Evolutionary conservation across 2,329 filamentous ascomycete species (phyloP), one percentile per base, ranked within the genome.

Genomic region (Neopestalotiopsis sp.): DNA sequence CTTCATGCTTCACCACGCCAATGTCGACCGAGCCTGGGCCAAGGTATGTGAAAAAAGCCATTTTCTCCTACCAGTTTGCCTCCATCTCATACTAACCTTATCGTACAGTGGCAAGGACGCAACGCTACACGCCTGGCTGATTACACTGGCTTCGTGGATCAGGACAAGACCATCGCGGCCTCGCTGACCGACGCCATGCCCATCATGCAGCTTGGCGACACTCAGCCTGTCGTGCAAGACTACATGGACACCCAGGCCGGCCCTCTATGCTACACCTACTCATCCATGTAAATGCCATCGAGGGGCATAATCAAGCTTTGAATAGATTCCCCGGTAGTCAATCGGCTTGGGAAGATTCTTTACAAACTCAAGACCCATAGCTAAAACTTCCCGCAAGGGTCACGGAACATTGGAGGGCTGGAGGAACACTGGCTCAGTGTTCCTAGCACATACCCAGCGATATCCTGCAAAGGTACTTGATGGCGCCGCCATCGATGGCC

Each of bases 101-200:
- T n/a, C 1, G 5, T 24, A 70, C 73, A 76, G 64, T 80, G 76
- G 76, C n/a, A 68, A 34, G 71, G 66, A 2, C 74, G 79, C 9
- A 74, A 74, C 70, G 74, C 6, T 79, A 80, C 67, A 4, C 61
- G 61, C 61, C 40, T 64, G 38, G 61, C 61, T 64, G 61, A 64
- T 17, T 64, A 64, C 28, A 64, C 61, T 10, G 61, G 61, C n/a
- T 64, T 45, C 2, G 10, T 45, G 5, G 42, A 64, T 13, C n/a
- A 12, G 0, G 61, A 53, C 24, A 24, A 64, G 13, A 64, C 34
- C 10, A 49, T 49, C 40, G 12, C 61, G 40, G 61, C 61, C 24
- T 64, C 61, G n/a, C 7, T 64, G 38, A 73, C 73, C 61, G 79
- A 80, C 67, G 70, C 79, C 70, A 80, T 78, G 5, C 70, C 80